phyloP scores from a whole-genome alignment of 352 stramenopile genomes.

The Hyaloperonospora arabidopsidis region DNA sequence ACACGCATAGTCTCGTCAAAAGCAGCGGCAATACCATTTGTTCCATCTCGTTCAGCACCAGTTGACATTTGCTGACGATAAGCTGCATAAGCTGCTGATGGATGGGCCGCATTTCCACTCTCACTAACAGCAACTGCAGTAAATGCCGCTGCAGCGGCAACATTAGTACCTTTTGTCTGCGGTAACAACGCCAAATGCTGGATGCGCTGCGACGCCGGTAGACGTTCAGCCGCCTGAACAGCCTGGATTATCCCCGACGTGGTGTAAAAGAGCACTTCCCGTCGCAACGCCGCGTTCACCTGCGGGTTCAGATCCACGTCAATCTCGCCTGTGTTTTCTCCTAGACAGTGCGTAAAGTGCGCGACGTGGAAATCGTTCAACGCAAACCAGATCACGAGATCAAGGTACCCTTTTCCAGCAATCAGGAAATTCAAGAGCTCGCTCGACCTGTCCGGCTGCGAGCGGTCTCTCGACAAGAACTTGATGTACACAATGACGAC shows the following conservation, averaged over 20 bases:
- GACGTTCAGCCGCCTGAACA: slow-evolving; percentile 65
- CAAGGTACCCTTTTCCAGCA: slow-evolving; percentile 80
- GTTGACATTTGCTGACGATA: slow-evolving; percentile 52
- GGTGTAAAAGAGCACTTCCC: slow-evolving; percentile 87
- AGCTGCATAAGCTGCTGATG: slow-evolving; percentile 33
- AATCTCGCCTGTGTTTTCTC: slow-evolving; percentile 47
- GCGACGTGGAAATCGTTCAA: slow-evolving; percentile 80
- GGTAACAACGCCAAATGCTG: slow-evolving; percentile 76
- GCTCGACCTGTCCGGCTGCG: slow-evolving; percentile 46
- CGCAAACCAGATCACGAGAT: slow-evolving; percentile 85
- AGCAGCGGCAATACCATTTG: slow-evolving; percentile 21
- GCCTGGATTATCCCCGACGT: slow-evolving; percentile 86
- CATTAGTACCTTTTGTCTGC: slow-evolving; percentile 48
- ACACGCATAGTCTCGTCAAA: slow-evolving; percentile 73
- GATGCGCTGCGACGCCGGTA: slow-evolving; percentile 69
- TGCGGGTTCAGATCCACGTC: slow-evolving; percentile 83
- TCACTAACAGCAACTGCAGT: slow-evolving; percentile 27
- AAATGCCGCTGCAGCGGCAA: slow-evolving; percentile 18
- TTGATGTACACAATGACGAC: slow-evolving; percentile 72
- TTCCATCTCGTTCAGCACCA: slow-evolving; percentile 26
- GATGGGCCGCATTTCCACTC: slow-evolving; percentile 21
- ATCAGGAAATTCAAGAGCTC: slow-evolving; percentile 85
- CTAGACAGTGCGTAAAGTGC: slow-evolving; percentile 64
- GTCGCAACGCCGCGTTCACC: slow-evolving; percentile 79
- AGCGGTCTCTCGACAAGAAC: slow-evolving; percentile 56